Base-by-base conservation (phyloP, 192 early-diverging fungal genomes). In the Umbelopsis isabellina region DNA sequence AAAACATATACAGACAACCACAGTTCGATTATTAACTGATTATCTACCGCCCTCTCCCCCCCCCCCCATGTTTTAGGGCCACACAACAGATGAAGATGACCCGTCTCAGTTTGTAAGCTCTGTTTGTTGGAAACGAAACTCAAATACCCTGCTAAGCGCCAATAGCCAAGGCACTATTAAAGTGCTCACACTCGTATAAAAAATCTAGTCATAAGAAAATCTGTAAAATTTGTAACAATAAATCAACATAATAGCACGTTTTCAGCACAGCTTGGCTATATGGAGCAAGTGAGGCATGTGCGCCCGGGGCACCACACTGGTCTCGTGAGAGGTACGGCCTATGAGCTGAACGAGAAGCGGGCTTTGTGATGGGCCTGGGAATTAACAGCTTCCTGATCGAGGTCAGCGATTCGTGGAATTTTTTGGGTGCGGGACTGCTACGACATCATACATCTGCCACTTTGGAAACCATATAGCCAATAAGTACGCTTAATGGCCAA, bases 91-190 rank as follows among this genome's bases (percentile, higher is more conserved):
- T 0, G 82, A 88, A 25, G 82, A 82, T 30, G 92, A 93, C 49
- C 83, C 90, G 2, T 80, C 79, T 16, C 80, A 90, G 66, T 97
- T 97, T 89, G 91, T 97, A 16, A 94, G 91, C 72, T 92, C 93
- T 16, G 92, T 98, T 6, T 96, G 93, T 72, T 97, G 94, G 95
- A 95, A 92, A 77, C 91, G 84, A 46, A 80, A 88, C 65, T 80
- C 91, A 4, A 92, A 92, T 64, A 87, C 88, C 6, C 67, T 98
- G 20, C 58, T 96, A 35, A 90, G 91, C 2, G 95, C 94, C 58
- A 98, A 97, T 74, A 95, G 93, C 69, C 91, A 93, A 66, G 97
- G 97, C 7, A 86, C 89, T 21, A 91, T 98, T 74, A 92, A 93
- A 77, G 89, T 94, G 12, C 77, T 95, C 46, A 83, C 92, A 74